Evolutionary conservation across 495 filamentous ascomycete genomes (phyloP), one percentile per base, ranked within the genome.

Genomic region (Amphirosellinia nigrospora): DNA sequence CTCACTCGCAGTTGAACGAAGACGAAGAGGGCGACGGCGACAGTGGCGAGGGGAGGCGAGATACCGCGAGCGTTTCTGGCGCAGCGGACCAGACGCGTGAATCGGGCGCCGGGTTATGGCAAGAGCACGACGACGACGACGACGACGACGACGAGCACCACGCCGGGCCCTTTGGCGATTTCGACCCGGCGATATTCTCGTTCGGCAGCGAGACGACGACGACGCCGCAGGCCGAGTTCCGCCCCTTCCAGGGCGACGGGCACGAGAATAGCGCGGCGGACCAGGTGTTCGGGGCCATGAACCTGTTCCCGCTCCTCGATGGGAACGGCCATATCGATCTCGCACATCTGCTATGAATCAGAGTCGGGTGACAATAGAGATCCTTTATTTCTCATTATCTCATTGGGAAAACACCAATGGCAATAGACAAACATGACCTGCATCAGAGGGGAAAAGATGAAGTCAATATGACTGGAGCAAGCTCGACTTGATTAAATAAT

Each of bases 311-410:
- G n/a, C 39, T 83, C 60, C 73, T 83, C 8, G 82, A 83, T 50
- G 75, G 76, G 3, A 79, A 81, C 58, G 82, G 82, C 0, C 81
- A 83, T 45, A 82, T 83, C 39, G 82, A 83, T 66, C 73, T 83
- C 59, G 79, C 79, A 4, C 80, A 82, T 68, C 80, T 79, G 45
- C 74, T 82, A 38, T 81, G 72, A 78, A 48, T 30, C 26, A 13
- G 16, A 53, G 23, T 15, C 2, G 6, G 13, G 26, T 9, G 9
- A 23, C n/a, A n/a, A n/a, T n/a, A n/a, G n/a, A n/a, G n/a, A n/a
- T n/a, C n/a, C n/a, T n/a, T n/a, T n/a, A n/a, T n/a, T n/a, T n/a
- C n/a, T n/a, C n/a, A n/a, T n/a, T n/a, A n/a, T n/a, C n/a, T n/a
- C n/a, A n/a, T n/a, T n/a, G n/a, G n/a, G n/a, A n/a, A n/a, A n/a